A percentile compares a stretch with the other conserved stretches of the same genome.
phyloP scores from a whole-genome alignment of 176 grass and related monocot genomes.

The Avena atlantica region DNA sequence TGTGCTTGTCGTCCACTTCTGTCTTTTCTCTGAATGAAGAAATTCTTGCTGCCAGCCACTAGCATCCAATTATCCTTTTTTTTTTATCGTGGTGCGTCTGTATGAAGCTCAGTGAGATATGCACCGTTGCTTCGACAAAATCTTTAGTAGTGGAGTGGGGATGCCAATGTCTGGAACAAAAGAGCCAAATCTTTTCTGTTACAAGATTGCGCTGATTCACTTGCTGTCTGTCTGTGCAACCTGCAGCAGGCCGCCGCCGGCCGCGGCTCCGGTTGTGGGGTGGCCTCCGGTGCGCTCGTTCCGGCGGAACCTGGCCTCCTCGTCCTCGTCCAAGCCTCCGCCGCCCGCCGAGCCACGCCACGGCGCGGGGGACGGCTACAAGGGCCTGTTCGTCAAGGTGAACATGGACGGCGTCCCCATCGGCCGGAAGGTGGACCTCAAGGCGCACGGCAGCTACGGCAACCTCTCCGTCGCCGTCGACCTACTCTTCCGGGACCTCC shows the following conservation, averaged over 20 bases:
- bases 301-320: conserved; percentile 65
- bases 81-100: neutral
- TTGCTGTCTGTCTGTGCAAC: neutral
- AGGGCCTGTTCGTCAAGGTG: conserved; percentile 75
- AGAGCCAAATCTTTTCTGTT: neutral
- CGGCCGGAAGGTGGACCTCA: conserved; percentile 82
- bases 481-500: conserved; percentile 73
- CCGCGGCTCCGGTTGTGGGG: conserved; percentile 68
- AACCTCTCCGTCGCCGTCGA: conserved; percentile 75
- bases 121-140: neutral
- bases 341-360: neutral
- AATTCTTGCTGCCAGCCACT: neutral
- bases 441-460: conserved; percentile 59
- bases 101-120: neutral
- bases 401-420: conserved; percentile 97
- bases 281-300: conserved; percentile 84
- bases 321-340: conserved; percentile 45
- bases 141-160: neutral
- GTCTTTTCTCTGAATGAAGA: conserved; percentile 6
- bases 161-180: neutral
- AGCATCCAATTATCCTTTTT: neutral
- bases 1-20: neutral
- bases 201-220: neutral
- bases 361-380: conserved; percentile 11
- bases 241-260: conserved; percentile 45